Percentiles rank a stretch among this genome's conserved stretches.
These are phyloP conservation scores for Chaetomiaceae sp. DNA, from an alignment of 2,329 filamentous ascomycete genomes.

Conservation along the genomic window DNA sequence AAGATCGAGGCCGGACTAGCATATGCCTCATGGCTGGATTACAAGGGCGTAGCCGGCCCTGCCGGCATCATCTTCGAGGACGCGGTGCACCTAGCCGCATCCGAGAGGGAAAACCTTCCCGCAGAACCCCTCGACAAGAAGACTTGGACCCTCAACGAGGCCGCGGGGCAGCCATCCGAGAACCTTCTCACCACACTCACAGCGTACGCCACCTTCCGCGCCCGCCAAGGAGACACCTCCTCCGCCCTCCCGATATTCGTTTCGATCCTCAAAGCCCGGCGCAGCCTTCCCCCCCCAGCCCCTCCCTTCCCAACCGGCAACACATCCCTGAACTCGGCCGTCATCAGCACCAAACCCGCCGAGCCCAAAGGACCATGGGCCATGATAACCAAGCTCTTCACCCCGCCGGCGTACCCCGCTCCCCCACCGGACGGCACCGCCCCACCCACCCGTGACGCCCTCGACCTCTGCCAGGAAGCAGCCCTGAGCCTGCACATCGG, in stretches of 20 bases:
- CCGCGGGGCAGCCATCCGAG: constrained; percentile 52
- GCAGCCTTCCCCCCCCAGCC: constrained; percentile 44
- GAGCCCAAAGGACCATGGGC: constrained; percentile 7
- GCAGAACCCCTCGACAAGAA: constrained; percentile 48
- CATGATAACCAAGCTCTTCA: constrained; percentile 31
- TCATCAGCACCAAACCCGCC: constrained; percentile 4
- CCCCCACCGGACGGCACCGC: constrained; percentile 66
- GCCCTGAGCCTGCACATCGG: constrained; percentile 86
- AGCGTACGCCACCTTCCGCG: constrained; percentile 72
- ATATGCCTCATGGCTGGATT: constrained; percentile 82
- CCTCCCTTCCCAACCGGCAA: constrained; percentile 27
- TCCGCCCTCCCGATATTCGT: constrained; percentile 78
- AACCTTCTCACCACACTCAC: constrained; percentile 76
- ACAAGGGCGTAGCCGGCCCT: constrained; percentile 61
- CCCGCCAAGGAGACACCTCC: constrained; percentile 61
- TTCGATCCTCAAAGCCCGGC: constrained; percentile 75
- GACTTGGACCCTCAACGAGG: constrained; percentile 61
- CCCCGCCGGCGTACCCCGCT: constrained; percentile 62
- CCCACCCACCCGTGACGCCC: constrained; percentile 58
- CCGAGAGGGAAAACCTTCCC: constrained; percentile 45
- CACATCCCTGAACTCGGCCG: too few relatives aligned
- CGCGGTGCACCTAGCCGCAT: constrained; percentile 70
- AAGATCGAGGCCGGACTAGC: constrained; percentile 75
- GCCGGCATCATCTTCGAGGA: constrained; percentile 70
- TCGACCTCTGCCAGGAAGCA: constrained; percentile 76